These are phyloP conservation scores for Hysterium pulicare DNA, from an alignment of 2,329 filamentous ascomycete genomes.

Conservation along the genomic window DNA sequence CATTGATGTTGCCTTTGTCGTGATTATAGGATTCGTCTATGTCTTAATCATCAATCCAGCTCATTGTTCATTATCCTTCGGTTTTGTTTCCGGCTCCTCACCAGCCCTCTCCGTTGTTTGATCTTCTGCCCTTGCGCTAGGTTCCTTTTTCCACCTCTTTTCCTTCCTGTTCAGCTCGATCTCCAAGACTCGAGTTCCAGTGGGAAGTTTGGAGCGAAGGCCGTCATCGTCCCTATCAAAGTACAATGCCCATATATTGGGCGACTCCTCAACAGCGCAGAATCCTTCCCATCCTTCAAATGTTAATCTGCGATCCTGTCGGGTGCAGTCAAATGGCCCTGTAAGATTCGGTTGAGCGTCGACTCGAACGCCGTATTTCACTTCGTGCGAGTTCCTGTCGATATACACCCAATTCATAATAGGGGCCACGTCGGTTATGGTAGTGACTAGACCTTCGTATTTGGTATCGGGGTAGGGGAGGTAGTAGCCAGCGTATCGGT, in stretches of 20 bases:
- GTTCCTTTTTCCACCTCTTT: background rate
- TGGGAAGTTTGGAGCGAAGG: conserved; percentile 40
- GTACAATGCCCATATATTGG: conserved; percentile 38
- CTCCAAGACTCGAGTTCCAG: background rate
- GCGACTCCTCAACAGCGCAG: conserved; percentile 34
- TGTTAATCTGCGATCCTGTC: conserved; percentile 34
- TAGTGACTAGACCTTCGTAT: conserved; percentile 54
- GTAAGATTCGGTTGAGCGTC: conserved; percentile 35
- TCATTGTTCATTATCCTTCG: too few species aligned
- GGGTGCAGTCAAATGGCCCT: conserved; percentile 37
- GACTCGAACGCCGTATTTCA: conserved; percentile 33
- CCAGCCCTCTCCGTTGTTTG: background rate
- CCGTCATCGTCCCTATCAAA: conserved; percentile 47
- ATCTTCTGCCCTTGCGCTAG: background rate
- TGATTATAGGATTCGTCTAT: too few species aligned
- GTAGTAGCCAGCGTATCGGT: conserved; percentile 56
- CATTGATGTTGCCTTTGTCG: background rate
- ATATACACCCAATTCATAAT: conserved; percentile 40
- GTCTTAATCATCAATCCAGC: too few species aligned
- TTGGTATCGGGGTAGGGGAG: conserved; percentile 55
- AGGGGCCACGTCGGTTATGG: conserved; percentile 46
- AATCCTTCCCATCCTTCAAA: conserved; percentile 40
- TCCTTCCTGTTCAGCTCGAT: background rate
- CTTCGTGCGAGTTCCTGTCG: conserved; percentile 32
- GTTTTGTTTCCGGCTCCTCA: background rate